A percentile compares a stretch with the other conserved stretches of the same genome.
These are phyloP conservation scores for Pleodorina starrii DNA, from an alignment of 139 green algal species.

Conservation along the genomic window DNA sequence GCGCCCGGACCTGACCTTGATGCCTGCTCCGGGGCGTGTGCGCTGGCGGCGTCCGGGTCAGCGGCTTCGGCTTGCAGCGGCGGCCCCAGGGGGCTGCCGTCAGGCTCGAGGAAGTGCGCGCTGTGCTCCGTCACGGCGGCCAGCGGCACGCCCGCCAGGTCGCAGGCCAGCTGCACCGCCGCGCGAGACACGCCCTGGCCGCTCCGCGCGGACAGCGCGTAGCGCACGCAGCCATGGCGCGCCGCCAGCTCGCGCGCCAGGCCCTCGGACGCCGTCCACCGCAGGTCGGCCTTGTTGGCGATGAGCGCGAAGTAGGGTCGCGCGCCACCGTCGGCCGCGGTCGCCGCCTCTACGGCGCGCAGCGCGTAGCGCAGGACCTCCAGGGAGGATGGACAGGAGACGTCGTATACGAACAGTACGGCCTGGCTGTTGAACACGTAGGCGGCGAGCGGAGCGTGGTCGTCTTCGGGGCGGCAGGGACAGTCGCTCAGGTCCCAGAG, in stretches of 20 bases:
- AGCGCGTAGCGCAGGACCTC: background rate
- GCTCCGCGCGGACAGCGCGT: background rate
- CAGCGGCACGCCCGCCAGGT: conserved; percentile 45
- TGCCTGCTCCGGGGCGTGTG: too few relatives aligned
- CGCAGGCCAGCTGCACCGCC: conserved; percentile 4
- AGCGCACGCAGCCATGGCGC: conserved; percentile 34
- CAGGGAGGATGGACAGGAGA: background rate
- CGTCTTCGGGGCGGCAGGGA: background rate
- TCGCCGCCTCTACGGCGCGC: background rate
- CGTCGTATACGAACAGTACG: conserved; percentile 36
- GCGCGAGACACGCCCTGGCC: conserved; percentile 2
- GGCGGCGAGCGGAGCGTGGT: background rate
- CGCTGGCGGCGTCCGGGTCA: too few relatives aligned
- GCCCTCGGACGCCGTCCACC: background rate
- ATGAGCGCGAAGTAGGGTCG: conserved; percentile 39
- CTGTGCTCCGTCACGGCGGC: background rate
- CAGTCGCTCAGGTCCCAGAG: conserved; percentile 42
- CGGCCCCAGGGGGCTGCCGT: too few relatives aligned
- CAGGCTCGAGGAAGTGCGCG: background rate
- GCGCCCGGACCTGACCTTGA: too few relatives aligned
- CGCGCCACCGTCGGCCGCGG: background rate
- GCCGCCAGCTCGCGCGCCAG: conserved; percentile 24
- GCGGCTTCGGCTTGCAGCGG: too few relatives aligned
- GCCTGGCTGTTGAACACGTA: conserved; percentile 42
- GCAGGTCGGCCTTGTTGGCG: conserved; percentile 17